Percentiles rank a stretch among this genome's conserved stretches.
These are phyloP conservation scores for Exophiala dermatitidis DNA, from an alignment of 2,329 filamentous ascomycete genomes.

Conservation along the genomic window DNA sequence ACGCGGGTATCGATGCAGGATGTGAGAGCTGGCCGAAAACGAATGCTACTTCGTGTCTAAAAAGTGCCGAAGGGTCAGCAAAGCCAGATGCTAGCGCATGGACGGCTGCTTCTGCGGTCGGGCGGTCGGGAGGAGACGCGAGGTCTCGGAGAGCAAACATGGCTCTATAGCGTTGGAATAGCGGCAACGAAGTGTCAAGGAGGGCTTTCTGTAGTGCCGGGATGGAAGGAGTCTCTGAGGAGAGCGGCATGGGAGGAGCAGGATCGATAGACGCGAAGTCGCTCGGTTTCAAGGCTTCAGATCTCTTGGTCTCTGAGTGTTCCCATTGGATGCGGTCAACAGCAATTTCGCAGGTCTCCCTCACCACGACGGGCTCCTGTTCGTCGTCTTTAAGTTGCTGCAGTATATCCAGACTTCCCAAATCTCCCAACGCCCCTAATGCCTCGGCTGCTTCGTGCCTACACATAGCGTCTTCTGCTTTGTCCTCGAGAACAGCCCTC, in stretches of 20 bases:
- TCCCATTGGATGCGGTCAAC: constrained; percentile 93
- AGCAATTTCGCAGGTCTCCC: constrained; percentile 94
- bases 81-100: constrained; percentile 80
- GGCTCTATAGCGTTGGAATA: constrained; percentile 90
- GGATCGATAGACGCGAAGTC: constrained; percentile 95
- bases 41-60: constrained; percentile 96
- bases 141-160: constrained; percentile 98
- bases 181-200: constrained; percentile 67
- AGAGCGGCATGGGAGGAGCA: constrained; percentile 74
- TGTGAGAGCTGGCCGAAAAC: constrained; percentile 96
- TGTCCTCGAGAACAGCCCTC: constrained; percentile 65
- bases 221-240: constrained; percentile 56
- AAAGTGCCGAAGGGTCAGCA: constrained; percentile 77
- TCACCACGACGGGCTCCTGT: constrained; percentile 72
- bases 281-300: constrained; percentile 74
- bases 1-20: constrained; percentile 88
- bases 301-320: constrained; percentile 62
- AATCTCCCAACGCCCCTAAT: constrained; percentile 75
- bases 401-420: constrained; percentile 65
- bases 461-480: constrained; percentile 86
- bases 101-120: constrained; percentile 81
- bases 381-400: constrained; percentile 64
- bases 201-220: constrained; percentile 67
- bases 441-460: constrained; percentile 95
- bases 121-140: constrained; percentile 82